Evolutionary conservation across 192 early-diverging fungal species (phyloP).

Genomic region (Thamnidium elegans): DNA sequence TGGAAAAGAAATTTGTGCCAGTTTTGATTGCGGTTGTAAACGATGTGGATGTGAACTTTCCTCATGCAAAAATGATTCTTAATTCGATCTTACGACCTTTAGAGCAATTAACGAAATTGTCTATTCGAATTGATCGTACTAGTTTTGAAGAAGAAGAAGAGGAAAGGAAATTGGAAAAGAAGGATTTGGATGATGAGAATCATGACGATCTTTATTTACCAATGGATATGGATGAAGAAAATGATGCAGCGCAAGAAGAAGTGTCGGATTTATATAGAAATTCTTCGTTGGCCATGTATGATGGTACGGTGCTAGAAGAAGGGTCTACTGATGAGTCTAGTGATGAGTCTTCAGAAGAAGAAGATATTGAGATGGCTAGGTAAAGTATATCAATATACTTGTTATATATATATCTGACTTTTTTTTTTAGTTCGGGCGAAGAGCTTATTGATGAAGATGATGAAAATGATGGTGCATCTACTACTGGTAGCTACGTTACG

Average conservation of each 20-base stretch:
- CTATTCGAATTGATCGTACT: conserved; percentile 77
- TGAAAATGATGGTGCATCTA: conserved; percentile 49
- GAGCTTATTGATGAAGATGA: conserved; percentile 56
- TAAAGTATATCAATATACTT: conserved; percentile 28
- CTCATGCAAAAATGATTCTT: conserved; percentile 71
- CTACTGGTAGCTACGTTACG: conserved; percentile 53
- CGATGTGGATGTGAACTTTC: conserved; percentile 89
- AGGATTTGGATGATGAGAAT: conserved; percentile 1
- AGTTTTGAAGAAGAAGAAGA: conserved; percentile 25
- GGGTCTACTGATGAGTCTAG: conserved; percentile 39
- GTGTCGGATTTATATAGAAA: conserved; percentile 72
- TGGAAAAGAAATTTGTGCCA: conserved; percentile 83
- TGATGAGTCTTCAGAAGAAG: conserved; percentile 45
- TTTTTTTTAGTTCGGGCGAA: conserved; percentile 41
- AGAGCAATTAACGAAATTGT: conserved; percentile 83
- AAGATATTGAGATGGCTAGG: conserved; percentile 39
- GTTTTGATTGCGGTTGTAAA: conserved; percentile 72
- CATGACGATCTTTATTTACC: not conserved
- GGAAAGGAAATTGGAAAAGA: not conserved
- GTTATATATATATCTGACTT: conserved; percentile 32
- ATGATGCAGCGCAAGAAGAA: conserved; percentile 64
- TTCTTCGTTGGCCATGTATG: conserved; percentile 77
- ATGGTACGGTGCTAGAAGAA: conserved; percentile 68
- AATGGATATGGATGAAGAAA: conserved; percentile 60
- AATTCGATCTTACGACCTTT: conserved; percentile 80